These are phyloP conservation scores for Pseudogymnoascus sp. DNA, from an alignment of 2,329 filamentous ascomycete genomes.

Conservation along the genomic window DNA sequence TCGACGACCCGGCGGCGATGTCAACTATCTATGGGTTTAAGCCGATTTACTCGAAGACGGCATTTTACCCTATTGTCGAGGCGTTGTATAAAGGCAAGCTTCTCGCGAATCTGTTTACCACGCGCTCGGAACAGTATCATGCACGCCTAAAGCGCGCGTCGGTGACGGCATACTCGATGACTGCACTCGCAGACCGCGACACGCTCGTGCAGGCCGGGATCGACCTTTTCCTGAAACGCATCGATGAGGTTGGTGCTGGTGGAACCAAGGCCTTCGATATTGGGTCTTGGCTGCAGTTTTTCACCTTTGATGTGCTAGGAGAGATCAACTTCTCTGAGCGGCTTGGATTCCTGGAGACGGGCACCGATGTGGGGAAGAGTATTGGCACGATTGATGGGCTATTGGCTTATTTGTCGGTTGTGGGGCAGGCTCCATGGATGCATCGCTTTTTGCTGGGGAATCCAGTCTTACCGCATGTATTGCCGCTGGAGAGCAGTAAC, in stretches of 20 bases:
- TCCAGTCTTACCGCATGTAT: background rate
- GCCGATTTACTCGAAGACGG: conserved; percentile 27
- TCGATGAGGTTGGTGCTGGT: conserved; percentile 21
- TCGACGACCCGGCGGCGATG: conserved; percentile 33
- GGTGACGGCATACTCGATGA: conserved; percentile 39
- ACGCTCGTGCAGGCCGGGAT: conserved; percentile 38
- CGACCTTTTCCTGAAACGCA: conserved; percentile 31
- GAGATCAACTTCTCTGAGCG: conserved; percentile 36
- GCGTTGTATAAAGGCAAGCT: conserved; percentile 21
- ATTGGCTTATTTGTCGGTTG: background rate
- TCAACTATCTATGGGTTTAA: conserved; percentile 36
- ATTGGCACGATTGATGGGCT: conserved; percentile 11
- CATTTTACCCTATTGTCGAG: conserved; percentile 19
- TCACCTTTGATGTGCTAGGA: conserved; percentile 42
- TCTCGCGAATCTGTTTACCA: conserved; percentile 5
- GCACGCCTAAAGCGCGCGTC: background rate
- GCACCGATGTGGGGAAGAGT: conserved; percentile 34
- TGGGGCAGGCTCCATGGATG: conserved; percentile 10
- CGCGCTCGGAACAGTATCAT: conserved; percentile 3
- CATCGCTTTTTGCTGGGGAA: conserved; percentile 11
- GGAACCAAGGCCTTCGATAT: conserved; percentile 30
- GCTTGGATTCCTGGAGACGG: conserved; percentile 38
- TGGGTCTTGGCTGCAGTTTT: conserved; percentile 36
- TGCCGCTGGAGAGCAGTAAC: conserved; percentile 20
- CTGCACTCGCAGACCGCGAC: conserved; percentile 39